These are phyloP conservation scores for Thelonectria olida DNA, from an alignment of 2,329 filamentous ascomycete species.

Conservation along the genomic window DNA sequence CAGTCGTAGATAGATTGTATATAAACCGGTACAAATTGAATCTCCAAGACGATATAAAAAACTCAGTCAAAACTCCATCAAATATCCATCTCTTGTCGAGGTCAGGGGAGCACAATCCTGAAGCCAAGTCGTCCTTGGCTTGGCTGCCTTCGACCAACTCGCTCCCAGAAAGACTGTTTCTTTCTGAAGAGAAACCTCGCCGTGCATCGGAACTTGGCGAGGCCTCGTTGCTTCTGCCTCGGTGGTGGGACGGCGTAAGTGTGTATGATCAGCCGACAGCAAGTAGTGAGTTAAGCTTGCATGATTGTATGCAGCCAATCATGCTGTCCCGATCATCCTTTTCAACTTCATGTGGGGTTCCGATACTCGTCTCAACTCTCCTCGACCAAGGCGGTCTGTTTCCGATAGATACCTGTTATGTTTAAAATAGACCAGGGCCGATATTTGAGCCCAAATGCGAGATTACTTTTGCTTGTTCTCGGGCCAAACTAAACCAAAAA, in stretches of 20 bases:
- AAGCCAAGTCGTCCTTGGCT: not conserved
- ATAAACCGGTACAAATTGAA: conserved; percentile 3
- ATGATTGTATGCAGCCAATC: not conserved
- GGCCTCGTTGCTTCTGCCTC: not conserved
- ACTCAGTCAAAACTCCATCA: not conserved
- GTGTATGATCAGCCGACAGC: conserved; percentile 3
- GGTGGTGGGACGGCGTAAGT: not conserved
- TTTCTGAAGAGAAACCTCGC: not conserved
- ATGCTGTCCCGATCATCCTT: not conserved
- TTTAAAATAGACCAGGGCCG: not conserved
- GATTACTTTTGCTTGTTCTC: conserved; percentile 14
- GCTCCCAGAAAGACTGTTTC: not conserved
- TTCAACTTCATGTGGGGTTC: not conserved
- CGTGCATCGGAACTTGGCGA: not conserved
- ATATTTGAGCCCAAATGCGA: not conserved
- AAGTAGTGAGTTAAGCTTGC: not conserved
- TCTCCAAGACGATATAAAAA: not conserved
- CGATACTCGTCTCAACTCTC: not conserved
- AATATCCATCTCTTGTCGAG: not conserved
- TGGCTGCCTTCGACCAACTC: not conserved
- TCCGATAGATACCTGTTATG: not conserved
- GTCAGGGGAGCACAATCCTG: not conserved
- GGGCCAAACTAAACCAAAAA: conserved; percentile 22
- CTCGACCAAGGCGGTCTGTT: not conserved
- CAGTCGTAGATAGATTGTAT: not conserved